Evolutionary conservation across 495 filamentous ascomycete species (phyloP).

Genomic region (Penicillium nucicola): DNA sequence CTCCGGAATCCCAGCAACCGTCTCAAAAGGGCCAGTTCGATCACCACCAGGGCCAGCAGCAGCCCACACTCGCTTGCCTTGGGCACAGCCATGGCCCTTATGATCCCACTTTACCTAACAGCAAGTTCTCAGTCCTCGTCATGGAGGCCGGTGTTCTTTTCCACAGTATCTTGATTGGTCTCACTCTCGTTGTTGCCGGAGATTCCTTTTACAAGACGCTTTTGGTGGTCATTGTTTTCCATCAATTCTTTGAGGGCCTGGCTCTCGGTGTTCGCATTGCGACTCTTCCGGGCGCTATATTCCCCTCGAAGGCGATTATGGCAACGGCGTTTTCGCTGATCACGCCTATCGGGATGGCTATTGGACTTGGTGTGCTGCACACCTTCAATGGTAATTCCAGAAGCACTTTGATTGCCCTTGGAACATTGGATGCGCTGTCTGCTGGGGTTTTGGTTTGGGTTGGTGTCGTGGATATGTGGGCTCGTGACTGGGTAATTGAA

Average conservation of each 20-base stretch:
- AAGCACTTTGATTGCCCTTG: slow-evolving; percentile 37
- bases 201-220: slow-evolving; percentile 62
- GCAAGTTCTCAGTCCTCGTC: slow-evolving; percentile 57
- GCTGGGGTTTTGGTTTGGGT: slow-evolving; percentile 46
- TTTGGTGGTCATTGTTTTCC: slow-evolving; percentile 70
- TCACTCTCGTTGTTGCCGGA: slow-evolving; percentile 36
- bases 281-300: slow-evolving; percentile 53
- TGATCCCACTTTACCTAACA: slow-evolving; percentile 31
- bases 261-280: slow-evolving; percentile 74
- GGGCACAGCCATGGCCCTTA: slow-evolving; percentile 30
- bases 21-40: slow-evolving; percentile 2
- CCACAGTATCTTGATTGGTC: slow-evolving; percentile 55
- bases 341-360: slow-evolving; percentile 45
- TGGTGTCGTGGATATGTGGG: slow-evolving; percentile 45
- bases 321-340: slow-evolving; percentile 36
- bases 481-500: slow-evolving; percentile 44
- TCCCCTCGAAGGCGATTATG: slow-evolving; percentile 38
- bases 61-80: slow-evolving; percentile 15
- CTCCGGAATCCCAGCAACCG: neutral
- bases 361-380: slow-evolving; percentile 40
- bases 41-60: slow-evolving; percentile 2
- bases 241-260: slow-evolving; percentile 66
- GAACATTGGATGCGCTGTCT: slow-evolving; percentile 44
- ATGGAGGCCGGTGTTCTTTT: slow-evolving; percentile 72
- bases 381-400: slow-evolving; percentile 37